These are phyloP conservation scores for Erigeron canadensis DNA, from an alignment of 129 eudicot genomes.

Conservation along the genomic window DNA sequence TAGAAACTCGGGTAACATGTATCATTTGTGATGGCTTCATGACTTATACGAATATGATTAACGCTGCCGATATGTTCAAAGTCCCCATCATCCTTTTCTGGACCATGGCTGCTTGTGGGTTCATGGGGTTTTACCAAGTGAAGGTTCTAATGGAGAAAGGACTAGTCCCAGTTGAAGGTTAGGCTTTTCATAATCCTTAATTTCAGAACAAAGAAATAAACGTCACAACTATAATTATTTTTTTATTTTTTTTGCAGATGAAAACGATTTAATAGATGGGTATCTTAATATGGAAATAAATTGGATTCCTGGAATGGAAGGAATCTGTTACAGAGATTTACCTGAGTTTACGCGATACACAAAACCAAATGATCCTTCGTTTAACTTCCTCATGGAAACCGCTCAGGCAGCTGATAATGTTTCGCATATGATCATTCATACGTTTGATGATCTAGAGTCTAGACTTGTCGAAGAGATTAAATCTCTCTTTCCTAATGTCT, in stretches of 20 bases:
- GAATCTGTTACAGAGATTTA: conserved; percentile 20
- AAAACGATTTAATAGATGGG: conserved; percentile 24
- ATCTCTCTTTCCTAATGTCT: conserved; percentile 29
- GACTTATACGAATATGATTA: neutral
- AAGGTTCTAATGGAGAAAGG: conserved; percentile 30
- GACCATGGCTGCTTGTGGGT: conserved; percentile 32
- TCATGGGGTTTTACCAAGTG: conserved; percentile 29
- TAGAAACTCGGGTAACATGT: conserved; percentile 24
- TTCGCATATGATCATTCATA: conserved; percentile 47
- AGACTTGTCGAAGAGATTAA: conserved; percentile 33
- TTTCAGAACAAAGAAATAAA: no score
- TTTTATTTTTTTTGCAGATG: conserved; percentile 13
- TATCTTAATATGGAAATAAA: conserved; percentile 24
- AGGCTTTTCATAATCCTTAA: neutral
- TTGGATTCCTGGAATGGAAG: conserved; percentile 41
- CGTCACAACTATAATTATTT: no score
- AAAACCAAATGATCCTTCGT: conserved; percentile 29
- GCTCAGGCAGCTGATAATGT: conserved; percentile 23
- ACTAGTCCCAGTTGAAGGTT: conserved; percentile 27
- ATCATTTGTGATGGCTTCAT: conserved; percentile 27
- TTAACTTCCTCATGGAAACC: conserved; percentile 29
- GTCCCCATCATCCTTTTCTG: conserved; percentile 28
- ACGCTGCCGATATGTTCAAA: conserved; percentile 24
- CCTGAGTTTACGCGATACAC: neutral
- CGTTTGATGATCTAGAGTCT: conserved; percentile 51